These are phyloP conservation scores for Phaffia australis DNA, from an alignment of 768 basidiomycete species.

Conservation along the genomic window DNA sequence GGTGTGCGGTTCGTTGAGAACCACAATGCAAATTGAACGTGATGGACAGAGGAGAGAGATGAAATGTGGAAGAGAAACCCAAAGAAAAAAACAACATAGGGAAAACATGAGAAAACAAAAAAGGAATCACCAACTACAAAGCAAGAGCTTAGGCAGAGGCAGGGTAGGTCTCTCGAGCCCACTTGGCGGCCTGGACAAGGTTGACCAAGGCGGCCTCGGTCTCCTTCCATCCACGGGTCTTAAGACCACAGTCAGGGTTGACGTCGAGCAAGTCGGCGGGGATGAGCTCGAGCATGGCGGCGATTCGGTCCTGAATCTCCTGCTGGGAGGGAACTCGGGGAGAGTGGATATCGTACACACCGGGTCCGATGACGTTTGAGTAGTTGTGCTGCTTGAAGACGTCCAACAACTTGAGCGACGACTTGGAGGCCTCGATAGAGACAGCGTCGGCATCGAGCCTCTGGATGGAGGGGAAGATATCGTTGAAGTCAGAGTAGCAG, in stretches of 20 bases:
- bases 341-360: slow-evolving; percentile 97
- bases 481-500: slow-evolving; percentile 91
- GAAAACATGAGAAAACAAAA: background rate
- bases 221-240: slow-evolving; percentile 98
- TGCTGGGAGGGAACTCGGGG: slow-evolving; percentile 88
- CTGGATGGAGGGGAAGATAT: slow-evolving; percentile 96
- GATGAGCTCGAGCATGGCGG: slow-evolving; percentile 63
- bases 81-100: background rate
- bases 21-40: background rate
- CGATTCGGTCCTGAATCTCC: slow-evolving; percentile 89
- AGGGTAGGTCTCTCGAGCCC: slow-evolving; percentile 69
- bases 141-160: slow-evolving; percentile 17
- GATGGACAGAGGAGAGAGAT: background rate
- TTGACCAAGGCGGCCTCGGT: slow-evolving; percentile 54
- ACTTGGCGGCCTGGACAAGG: slow-evolving; percentile 58
- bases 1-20: no score
- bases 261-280: slow-evolving; percentile 72
- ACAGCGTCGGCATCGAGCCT: slow-evolving; percentile 97
- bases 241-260: slow-evolving; percentile 97
- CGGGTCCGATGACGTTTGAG: slow-evolving; percentile 72
- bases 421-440: slow-evolving; percentile 69
- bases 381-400: slow-evolving; percentile 94
- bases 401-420: slow-evolving; percentile 90
- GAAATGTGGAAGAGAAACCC: background rate
- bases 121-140: background rate